Evolutionary conservation across 2,329 filamentous ascomycete genomes (phyloP), one percentile per base, ranked within the genome.

Genomic region (Xylariales sp.): DNA sequence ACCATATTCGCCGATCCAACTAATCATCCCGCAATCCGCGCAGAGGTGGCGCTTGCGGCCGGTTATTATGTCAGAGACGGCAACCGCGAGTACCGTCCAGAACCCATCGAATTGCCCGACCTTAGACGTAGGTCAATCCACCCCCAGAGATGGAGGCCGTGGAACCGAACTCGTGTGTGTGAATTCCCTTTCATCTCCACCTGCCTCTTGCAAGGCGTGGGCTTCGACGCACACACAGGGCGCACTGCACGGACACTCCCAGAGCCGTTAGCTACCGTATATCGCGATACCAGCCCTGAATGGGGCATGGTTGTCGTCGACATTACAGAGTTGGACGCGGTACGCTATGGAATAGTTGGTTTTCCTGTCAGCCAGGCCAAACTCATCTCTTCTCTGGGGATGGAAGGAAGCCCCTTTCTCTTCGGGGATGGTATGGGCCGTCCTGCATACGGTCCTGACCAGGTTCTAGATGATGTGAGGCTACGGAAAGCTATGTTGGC

Each of bases 281-380:
- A 73, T 16, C 71, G 71, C 43, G 71, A 73, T 65, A 49, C 62
- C 12, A 62, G 64, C 64, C 36, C 69, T 28, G 69, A 72, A 45
- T 73, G 71, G 71, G 71, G 71, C 10, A 73, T 73, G 71, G 70
- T 71, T 14, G 61, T 73, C 18, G 16, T 72, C n/a, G 69, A 73
- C 36, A 71, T 72, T 50, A 73, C 71, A 3, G 59, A 73, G 14
- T 52, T 71, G 10, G 28, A 68, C n/a, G 52, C 50, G 6, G 32
- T 72, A 32, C 57, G 69, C 2, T 73, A 73, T 53, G 70, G 71
- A 23, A 72, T 73, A 45, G 71, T 73, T 32, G 71, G 71, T 34
- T 72, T 72, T 59, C 12, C 53, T 5, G 63, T 72, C n/a, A n/a
- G 54, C 36, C 61, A 32, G 46, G 68, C 68, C 28, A 70, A 52